These are phyloP conservation scores for Zymoseptoria ardabiliae DNA, from an alignment of 2,329 filamentous ascomycete genomes.

Conservation along the genomic window DNA sequence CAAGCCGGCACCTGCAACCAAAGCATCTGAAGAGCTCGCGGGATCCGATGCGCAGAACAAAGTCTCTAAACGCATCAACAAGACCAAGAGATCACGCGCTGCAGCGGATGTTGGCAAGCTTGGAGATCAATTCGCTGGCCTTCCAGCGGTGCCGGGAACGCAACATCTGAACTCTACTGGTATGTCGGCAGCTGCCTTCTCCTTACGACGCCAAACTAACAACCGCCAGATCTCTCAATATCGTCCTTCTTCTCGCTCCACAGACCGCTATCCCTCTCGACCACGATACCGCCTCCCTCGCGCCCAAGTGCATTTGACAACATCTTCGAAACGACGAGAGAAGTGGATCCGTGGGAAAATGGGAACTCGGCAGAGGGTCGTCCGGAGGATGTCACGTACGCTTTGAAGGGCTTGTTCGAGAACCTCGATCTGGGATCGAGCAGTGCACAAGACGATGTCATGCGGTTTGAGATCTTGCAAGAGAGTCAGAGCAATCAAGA, in stretches of 20 bases:
- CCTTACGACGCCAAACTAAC: background rate
- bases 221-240: conserved; percentile 64
- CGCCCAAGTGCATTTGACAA: conserved; percentile 70
- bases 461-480: conserved; percentile 33
- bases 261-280: conserved; percentile 82
- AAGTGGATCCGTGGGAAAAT: conserved; percentile 37
- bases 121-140: conserved; percentile 44
- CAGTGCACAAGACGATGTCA: conserved; percentile 29
- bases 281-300: conserved; percentile 66
- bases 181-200: conserved; percentile 8
- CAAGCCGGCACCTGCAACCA: conserved; percentile 25
- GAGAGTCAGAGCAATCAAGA: conserved; percentile 28
- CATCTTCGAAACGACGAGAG: conserved; percentile 61
- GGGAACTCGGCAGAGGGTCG: conserved; percentile 39
- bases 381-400: conserved; percentile 36
- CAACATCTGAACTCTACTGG: conserved; percentile 53
- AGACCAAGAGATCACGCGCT: conserved; percentile 9
- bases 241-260: conserved; percentile 95
- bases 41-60: conserved; percentile 14
- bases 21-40: conserved; percentile 13
- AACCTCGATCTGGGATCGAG: conserved; percentile 21
- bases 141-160: conserved; percentile 69
- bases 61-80: conserved; percentile 13
- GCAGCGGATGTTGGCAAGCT: conserved; percentile 12
- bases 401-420: conserved; percentile 40